These are phyloP conservation scores for Agrocybe chaxingu DNA, from an alignment of 768 basidiomycete genomes.

Conservation along the genomic window DNA sequence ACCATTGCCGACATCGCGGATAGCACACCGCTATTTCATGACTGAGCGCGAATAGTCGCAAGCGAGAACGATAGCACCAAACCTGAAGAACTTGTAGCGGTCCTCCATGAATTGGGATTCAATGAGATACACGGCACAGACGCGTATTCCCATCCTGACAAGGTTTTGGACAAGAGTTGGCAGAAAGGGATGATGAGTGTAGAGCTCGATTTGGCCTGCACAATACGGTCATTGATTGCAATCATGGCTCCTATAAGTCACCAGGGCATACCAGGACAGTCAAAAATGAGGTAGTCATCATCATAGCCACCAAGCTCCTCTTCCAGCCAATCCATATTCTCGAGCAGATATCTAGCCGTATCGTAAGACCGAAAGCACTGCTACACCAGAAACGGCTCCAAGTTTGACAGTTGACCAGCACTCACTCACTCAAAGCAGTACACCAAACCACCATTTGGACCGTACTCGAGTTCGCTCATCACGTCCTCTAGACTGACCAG, in stretches of 20 bases:
- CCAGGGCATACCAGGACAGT: constrained; percentile 72
- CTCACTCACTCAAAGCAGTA: constrained; percentile 99
- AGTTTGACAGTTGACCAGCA: constrained; percentile 17
- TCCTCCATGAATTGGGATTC: constrained; percentile 99
- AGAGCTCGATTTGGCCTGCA: constrained; percentile 94
- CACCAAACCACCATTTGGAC: constrained; percentile 94
- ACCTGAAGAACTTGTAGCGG: constrained; percentile 97
- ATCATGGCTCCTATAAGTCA: background rate
- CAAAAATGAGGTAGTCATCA: constrained; percentile 92
- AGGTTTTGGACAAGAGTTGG: constrained; percentile 83
- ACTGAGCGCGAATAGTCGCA: background rate
- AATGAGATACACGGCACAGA: constrained; percentile 88
- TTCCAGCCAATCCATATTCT: constrained; percentile 98
- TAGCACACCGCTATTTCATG: constrained; percentile 72
- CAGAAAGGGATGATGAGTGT: constrained; percentile 97
- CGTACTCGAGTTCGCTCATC: constrained; percentile 92
- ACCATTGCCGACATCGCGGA: constrained; percentile 99
- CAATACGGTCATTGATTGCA: background rate
- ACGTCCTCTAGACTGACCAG: constrained; percentile 92
- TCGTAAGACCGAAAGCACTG: too few relatives aligned
- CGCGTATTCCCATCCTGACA: constrained; percentile 73
- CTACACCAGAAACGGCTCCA: too few relatives aligned
- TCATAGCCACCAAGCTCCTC: constrained; percentile 94
- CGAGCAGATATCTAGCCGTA: constrained; percentile 75
- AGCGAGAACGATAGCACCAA: background rate